Percentiles rank a stretch among this genome's conserved stretches.
Evolutionary conservation across 2,329 filamentous ascomycete species (phyloP).

Genomic region (Xylariaceae sp.): DNA sequence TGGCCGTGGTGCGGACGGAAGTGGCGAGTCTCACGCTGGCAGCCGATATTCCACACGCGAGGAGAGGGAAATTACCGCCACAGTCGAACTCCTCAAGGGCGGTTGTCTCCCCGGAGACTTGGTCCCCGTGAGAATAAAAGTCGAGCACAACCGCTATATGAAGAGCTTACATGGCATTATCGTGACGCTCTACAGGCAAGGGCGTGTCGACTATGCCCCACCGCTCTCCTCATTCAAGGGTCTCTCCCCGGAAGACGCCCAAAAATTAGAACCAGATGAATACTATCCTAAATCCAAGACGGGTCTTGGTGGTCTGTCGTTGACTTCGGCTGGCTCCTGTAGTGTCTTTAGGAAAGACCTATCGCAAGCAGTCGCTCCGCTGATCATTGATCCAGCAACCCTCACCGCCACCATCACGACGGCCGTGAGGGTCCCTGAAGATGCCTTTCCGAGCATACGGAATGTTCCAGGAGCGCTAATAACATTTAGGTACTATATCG

Average conservation of each 20-base stretch:
- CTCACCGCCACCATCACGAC: constrained; percentile 78
- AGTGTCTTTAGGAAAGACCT: constrained; percentile 96
- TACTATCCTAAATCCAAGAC: constrained; percentile 85
- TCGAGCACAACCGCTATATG: constrained; percentile 85
- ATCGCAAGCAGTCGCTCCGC: constrained; percentile 80
- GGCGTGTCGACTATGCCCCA: constrained; percentile 78
- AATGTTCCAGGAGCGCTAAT: constrained; percentile 92
- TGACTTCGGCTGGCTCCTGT: constrained; percentile 81
- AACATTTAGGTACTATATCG: constrained; percentile 89
- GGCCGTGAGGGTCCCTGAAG: constrained; percentile 81
- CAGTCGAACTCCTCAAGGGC: constrained; percentile 75
- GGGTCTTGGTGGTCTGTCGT: constrained; percentile 78
- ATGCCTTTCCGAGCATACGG: constrained; percentile 87
- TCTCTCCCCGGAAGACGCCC: constrained; percentile 61
- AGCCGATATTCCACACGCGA: constrained; percentile 52
- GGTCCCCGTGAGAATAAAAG: constrained; percentile 73
- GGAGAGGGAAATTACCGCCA: constrained; percentile 81
- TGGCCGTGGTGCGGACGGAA: constrained; percentile 42
- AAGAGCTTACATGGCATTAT: constrained; percentile 92
- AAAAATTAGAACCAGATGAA: constrained; percentile 73
- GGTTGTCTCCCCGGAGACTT: constrained; percentile 85
- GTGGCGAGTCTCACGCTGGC: constrained; percentile 48
- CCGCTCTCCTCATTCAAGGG: constrained; percentile 48
- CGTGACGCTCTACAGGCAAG: constrained; percentile 86
- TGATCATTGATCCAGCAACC: constrained; percentile 81